These are phyloP conservation scores for Aspergillus pseudoglaucus DNA, from an alignment of 2,329 filamentous ascomycete species.

Conservation along the genomic window DNA sequence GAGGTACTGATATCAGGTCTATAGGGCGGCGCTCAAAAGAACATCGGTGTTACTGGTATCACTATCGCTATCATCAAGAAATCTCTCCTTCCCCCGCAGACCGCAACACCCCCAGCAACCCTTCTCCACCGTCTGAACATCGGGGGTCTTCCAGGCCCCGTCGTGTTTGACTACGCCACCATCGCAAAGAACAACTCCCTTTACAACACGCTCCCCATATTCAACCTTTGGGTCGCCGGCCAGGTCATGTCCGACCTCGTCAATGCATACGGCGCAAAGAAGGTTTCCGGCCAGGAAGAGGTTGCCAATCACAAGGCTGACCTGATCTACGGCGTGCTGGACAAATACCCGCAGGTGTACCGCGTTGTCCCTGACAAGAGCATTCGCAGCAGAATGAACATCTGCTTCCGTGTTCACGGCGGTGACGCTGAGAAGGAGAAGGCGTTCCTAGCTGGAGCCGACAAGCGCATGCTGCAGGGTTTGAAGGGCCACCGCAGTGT, in stretches of 20 bases:
- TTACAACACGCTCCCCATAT: constrained; percentile 94
- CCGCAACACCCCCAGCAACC: constrained; percentile 58
- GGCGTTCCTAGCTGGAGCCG: constrained; percentile 67
- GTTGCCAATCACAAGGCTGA: constrained; percentile 68
- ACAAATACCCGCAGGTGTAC: constrained; percentile 68
- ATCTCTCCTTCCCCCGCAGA: constrained; percentile 63
- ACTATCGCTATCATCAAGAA: constrained; percentile 83
- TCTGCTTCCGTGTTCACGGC: constrained; percentile 74
- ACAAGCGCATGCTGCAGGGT: constrained; percentile 63
- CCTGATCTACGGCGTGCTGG: constrained; percentile 69
- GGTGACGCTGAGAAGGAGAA: constrained; percentile 67
- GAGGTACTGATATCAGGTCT: constrained; percentile 8
- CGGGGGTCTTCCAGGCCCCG: constrained; percentile 58
- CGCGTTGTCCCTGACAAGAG: constrained; percentile 68
- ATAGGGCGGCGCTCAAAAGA: constrained; percentile 78
- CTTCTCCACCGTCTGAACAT: constrained; percentile 68
- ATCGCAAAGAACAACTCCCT: constrained; percentile 90
- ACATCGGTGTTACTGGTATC: constrained; percentile 77
- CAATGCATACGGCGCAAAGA: constrained; percentile 54
- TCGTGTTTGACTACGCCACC: constrained; percentile 74
- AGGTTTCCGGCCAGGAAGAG: constrained; percentile 69
- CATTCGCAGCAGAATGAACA: constrained; percentile 84
- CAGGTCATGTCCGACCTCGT: constrained; percentile 76
- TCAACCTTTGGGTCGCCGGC: constrained; percentile 87
- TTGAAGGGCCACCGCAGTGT: constrained; percentile 85